Base-by-base conservation (phyloP, 2,329 filamentous ascomycete genomes). In the Cytospora schulzeri region DNA sequence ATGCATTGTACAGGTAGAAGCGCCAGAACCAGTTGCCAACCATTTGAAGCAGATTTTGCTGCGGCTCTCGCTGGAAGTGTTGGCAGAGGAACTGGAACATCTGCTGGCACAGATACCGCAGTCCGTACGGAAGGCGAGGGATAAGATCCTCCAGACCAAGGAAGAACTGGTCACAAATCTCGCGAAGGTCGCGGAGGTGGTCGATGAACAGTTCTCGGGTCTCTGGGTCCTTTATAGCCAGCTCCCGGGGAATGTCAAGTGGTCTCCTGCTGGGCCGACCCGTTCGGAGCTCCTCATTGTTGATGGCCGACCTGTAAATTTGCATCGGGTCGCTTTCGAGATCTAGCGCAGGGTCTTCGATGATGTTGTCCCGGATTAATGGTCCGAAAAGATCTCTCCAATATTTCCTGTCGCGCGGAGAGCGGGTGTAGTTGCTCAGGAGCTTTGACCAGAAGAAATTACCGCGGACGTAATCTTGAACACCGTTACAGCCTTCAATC, bases 251-350 rank as follows among this genome's bases (percentile, higher is more conserved):
- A 38, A 99, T 89, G 70, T 97, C 93, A 17, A 92, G 87, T 38
- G 88, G 91, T 67, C 95, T 86, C 57, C 85, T 86, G 74, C 93
- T 97, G 24, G 92, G 88, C 69, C 88, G 87, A 5, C 95, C 95
- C 0, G 95, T 99, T 22, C 92, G 89, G 28, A 99, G 86, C 77
- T 99, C 95, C 76, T 98, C 94, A 71, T 99, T 97, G 79, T 96
- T 98, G 78, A 99, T 96, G 17, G 92, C 89, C 6, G 93, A 95
- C 51, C 91, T 88, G 77, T 99, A 98, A 64, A 99, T 99, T 71
- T 98, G 94, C 81, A 98, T 90, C 0, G 95, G 95, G 73, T 99
- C 95, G 74, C 94, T 97, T 77, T 99, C 95, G 29, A 99, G 83
- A 74, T 99, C 94, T 38, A 99, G 82, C 6, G 89, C 90, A 15